Conservation (phyloP, 1,284 basidiomycete species). For the Moniliella sp. region DNA sequence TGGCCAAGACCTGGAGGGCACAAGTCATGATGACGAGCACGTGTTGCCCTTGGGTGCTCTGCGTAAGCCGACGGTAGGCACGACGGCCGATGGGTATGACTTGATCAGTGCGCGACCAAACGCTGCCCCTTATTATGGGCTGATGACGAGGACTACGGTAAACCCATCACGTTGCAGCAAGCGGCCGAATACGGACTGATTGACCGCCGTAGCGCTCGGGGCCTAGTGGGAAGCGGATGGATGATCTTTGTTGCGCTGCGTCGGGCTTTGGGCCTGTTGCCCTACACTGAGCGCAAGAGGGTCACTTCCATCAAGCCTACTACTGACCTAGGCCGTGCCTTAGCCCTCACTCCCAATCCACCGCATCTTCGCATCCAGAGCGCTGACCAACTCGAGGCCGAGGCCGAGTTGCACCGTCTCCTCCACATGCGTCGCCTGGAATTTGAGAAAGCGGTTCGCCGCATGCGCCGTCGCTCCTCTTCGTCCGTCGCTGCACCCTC, state of each 20-base stretch:
- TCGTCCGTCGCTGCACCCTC: no score
- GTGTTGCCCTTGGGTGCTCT: conserved; percentile 12
- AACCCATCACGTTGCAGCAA: conserved; percentile 16
- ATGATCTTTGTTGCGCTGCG: not conserved
- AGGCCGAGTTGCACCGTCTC: not conserved
- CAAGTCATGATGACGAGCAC: conserved; percentile 8
- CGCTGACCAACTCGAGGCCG: not conserved
- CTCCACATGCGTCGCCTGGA: not conserved
- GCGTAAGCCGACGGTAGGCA: conserved; percentile 9
- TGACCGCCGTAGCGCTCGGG: not conserved
- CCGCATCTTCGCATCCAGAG: not conserved
- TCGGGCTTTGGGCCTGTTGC: not conserved
- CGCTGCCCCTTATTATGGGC: conserved; percentile 18
- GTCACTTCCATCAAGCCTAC: no score
- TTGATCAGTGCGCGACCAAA: conserved; percentile 9
- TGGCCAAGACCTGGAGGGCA: conserved; percentile 7
- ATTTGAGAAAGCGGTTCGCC: not conserved
- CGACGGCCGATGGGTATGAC: conserved; percentile 13
- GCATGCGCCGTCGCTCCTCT: no score
- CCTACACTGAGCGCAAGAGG: no score
- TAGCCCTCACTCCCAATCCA: no score
- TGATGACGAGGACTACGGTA: conserved; percentile 24
- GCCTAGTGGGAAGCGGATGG: not conserved
- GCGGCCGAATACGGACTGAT: conserved; percentile 10
- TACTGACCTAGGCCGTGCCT: no score